A percentile compares a stretch with the other conserved stretches of the same genome.
phyloP scores from a whole-genome alignment of 495 filamentous ascomycete genomes.

The Podospora appendiculata region DNA sequence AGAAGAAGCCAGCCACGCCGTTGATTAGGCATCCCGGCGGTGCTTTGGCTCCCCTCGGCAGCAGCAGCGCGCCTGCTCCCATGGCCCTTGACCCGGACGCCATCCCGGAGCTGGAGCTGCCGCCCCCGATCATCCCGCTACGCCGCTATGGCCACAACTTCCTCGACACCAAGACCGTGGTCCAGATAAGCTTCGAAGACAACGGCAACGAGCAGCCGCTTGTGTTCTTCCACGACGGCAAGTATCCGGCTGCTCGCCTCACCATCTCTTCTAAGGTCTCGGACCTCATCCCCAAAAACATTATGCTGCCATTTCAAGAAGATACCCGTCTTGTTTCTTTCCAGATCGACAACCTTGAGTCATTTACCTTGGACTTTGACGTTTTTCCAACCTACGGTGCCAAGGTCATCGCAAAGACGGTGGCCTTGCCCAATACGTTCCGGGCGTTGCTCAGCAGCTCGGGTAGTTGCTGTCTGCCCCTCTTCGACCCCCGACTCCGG shows the following conservation, averaged over 20 bases:
- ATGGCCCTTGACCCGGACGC: constrained; percentile 73
- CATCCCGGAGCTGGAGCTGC: constrained; percentile 86
- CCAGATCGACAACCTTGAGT: constrained; percentile 86
- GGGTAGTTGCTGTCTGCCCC: constrained; percentile 72
- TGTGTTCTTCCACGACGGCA: constrained; percentile 86
- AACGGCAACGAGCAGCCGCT: constrained; percentile 57
- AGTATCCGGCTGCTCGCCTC: constrained; percentile 88
- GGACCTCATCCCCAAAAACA: constrained; percentile 90
- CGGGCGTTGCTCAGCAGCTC: constrained; percentile 63
- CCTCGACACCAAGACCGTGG: constrained; percentile 90
- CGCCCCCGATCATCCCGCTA: constrained; percentile 91
- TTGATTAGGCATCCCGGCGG: constrained; percentile 15
- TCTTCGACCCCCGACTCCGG: constrained; percentile 86
- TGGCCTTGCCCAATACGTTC: constrained; percentile 83
- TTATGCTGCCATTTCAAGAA: constrained; percentile 92
- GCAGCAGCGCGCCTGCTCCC: constrained; percentile 46
- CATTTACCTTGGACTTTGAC: constrained; percentile 94
- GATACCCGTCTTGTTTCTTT: constrained; percentile 89
- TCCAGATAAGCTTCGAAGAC: constrained; percentile 81
- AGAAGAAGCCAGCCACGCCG: constrained; percentile 19
- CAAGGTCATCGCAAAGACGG: constrained; percentile 91
- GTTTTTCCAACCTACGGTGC: constrained; percentile 96
- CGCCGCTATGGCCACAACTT: constrained; percentile 97
- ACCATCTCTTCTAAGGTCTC: constrained; percentile 95
- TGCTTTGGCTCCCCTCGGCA: constrained; percentile 29